Evolutionary conservation across 1,284 basidiomycete genomes (phyloP).

Genomic region (Marasmius fiardii): DNA sequence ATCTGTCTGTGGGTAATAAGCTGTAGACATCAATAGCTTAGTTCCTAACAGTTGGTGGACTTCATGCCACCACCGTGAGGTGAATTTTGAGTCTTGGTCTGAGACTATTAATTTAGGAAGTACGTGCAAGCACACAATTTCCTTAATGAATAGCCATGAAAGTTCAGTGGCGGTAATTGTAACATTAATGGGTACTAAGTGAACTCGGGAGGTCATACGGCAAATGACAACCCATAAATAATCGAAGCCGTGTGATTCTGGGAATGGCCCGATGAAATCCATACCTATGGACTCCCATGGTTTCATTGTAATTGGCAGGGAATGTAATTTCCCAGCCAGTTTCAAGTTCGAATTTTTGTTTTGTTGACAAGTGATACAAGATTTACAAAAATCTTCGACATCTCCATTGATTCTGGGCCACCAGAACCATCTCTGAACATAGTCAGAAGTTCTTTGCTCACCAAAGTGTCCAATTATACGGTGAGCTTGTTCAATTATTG

Average conservation of each 20-base stretch:
- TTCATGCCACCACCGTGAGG: constrained; percentile 23
- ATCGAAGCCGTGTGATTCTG: constrained; percentile 14
- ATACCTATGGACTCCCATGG: constrained; percentile 27
- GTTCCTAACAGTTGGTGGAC: constrained; percentile 23
- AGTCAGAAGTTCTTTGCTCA: constrained; percentile 19
- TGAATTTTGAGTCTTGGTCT: constrained; percentile 25
- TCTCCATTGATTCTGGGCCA: constrained; percentile 26
- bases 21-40: constrained; percentile 4
- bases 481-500: constrained; percentile 24
- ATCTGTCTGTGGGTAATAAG: not conserved
- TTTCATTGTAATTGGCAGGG: not conserved
- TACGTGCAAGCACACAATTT: constrained; percentile 24
- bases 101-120: constrained; percentile 21
- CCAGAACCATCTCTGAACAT: constrained; percentile 28
- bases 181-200: constrained; percentile 19
- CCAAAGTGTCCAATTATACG: constrained; percentile 24
- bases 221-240: constrained; percentile 16
- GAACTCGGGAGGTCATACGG: constrained; percentile 19
- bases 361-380: constrained; percentile 16
- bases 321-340: constrained; percentile 20
- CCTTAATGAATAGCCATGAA: constrained; percentile 8
- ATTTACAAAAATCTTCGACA: constrained; percentile 17
- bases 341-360: constrained; percentile 9
- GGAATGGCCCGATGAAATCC: constrained; percentile 27
- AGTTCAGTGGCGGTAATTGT: constrained; percentile 13